phyloP scores from a whole-genome alignment of 2,329 filamentous ascomycete genomes.

The Tolypocladium album region DNA sequence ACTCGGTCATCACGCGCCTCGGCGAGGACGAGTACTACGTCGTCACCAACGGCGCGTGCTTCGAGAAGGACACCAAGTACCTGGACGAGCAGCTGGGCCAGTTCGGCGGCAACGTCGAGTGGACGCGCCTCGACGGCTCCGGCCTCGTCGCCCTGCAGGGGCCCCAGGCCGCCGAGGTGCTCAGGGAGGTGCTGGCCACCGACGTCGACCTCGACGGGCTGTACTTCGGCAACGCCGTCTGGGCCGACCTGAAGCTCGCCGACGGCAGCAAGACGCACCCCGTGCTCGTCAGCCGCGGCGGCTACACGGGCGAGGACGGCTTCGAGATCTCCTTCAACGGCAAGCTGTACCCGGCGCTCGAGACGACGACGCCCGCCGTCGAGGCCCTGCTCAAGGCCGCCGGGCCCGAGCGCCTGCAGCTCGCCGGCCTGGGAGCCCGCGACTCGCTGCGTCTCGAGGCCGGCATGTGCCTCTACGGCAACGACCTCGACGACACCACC shows the following conservation, averaged over 20 bases:
- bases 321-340: constrained; percentile 80
- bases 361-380: constrained; percentile 43
- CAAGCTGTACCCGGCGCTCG: constrained; percentile 26
- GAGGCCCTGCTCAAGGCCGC: constrained; percentile 58
- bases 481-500: constrained; percentile 77
- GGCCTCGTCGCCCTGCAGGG: constrained; percentile 87
- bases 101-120: constrained; percentile 44
- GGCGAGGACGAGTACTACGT: constrained; percentile 71
- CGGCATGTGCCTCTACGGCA: constrained; percentile 99
- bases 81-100: constrained; percentile 56
- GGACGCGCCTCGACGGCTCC: constrained; percentile 60
- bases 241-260: constrained; percentile 52
- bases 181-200: constrained; percentile 50
- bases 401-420: constrained; percentile 51
- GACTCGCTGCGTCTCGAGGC: constrained; percentile 91
- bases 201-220: constrained; percentile 52
- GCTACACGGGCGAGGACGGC: constrained; percentile 96
- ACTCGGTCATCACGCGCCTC: constrained; percentile 82
- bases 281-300: constrained; percentile 68
- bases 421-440: constrained; percentile 81
- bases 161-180: constrained; percentile 60
- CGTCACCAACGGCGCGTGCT: constrained; percentile 88
- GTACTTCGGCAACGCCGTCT: constrained; percentile 71
- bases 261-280: constrained; percentile 32
- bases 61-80: constrained; percentile 78